Evolutionary conservation across 176 grass and related monocot genomes (phyloP), one percentile per base, ranked within the genome.

Genomic region (Oryza meridionalis): DNA sequence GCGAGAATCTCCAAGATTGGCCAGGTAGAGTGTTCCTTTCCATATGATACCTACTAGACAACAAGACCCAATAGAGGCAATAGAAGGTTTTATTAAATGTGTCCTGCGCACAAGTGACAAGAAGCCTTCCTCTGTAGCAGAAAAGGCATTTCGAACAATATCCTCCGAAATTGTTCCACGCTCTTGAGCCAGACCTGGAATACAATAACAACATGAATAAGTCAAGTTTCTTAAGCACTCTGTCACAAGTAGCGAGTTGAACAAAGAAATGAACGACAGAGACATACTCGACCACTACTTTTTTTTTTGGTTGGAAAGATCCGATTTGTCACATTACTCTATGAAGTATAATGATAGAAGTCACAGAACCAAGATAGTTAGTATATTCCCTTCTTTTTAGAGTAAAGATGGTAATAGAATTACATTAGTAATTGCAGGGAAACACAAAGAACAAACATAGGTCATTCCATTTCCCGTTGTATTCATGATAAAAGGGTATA

Each of bases 81-180:
- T 94, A 37, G 91, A 85, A 84, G 96, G 96, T 76, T 96, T 96
- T 79, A 98, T 90, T 77, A 91, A 74, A 88, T 90, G 89, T 31
- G 86, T 95, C 84, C 96, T 89, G n/a, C 93, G 91, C 31, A 98
- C 96, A 42, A 94, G 93, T 4, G 93, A 83, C 72, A 98, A 46
- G 89, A 98, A 96, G 33, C 93, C 96, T 74, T 96, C 85, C 88
- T 98, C 96, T 68, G 96, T 98, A 58, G 91, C 87, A 65, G 93
- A 92, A 79, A 95, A 93, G 12, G 96, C 96, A 55, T 72, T 95
- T 85, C 91, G 89, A 70, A 98, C 91, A 68, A 96, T 86, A 77
- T 95, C 91, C 87, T 94, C 96, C 59, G 88, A 94, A 66, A 98
- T 87, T 16, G 91, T 86, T 86, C 96, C 96, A 47, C 59, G 67